A percentile compares a stretch with the other conserved stretches of the same genome.
Evolutionary conservation across 2,329 filamentous ascomycete species (phyloP).

Genomic region (Talaromyces sp.): DNA sequence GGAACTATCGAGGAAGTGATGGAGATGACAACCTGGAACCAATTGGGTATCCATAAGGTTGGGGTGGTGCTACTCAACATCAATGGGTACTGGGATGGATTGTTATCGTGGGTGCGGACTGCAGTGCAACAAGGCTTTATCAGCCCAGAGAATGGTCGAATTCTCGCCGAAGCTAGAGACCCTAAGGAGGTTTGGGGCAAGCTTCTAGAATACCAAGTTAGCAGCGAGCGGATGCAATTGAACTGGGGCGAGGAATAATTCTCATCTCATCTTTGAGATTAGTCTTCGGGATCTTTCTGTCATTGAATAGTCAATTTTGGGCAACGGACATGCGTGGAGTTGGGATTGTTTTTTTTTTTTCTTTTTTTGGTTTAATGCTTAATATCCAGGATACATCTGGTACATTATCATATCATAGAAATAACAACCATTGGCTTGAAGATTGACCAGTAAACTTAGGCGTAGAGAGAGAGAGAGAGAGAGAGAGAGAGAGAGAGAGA

Average conservation of each 20-base stretch:
- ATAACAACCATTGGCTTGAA: neutral
- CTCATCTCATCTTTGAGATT: too few relatives aligned
- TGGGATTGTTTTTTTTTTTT: neutral
- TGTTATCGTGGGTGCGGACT: constrained; percentile 78
- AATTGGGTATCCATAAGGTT: constrained; percentile 83
- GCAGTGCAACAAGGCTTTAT: constrained; percentile 80
- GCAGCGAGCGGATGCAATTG: constrained; percentile 75
- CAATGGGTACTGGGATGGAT: constrained; percentile 87
- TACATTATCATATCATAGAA: constrained; percentile 1
- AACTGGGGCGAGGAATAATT: constrained; percentile 72
- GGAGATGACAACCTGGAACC: constrained; percentile 93
- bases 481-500: too few relatives aligned
- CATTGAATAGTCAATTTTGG: neutral
- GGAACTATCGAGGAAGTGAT: constrained; percentile 96
- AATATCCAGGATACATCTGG: neutral
- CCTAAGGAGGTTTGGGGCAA: constrained; percentile 72
- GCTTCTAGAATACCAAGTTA: constrained; percentile 74
- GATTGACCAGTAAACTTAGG: neutral
- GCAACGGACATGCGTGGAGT: neutral
- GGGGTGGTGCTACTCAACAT: constrained; percentile 84
- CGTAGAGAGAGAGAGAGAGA: too few relatives aligned
- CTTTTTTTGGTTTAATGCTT: neutral
- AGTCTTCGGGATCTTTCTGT: neutral
- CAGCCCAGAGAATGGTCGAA: constrained; percentile 67
- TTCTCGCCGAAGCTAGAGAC: constrained; percentile 74